Base-by-base conservation (phyloP, 1,284 basidiomycete species). In the Ceratobasidium sp. region DNA sequence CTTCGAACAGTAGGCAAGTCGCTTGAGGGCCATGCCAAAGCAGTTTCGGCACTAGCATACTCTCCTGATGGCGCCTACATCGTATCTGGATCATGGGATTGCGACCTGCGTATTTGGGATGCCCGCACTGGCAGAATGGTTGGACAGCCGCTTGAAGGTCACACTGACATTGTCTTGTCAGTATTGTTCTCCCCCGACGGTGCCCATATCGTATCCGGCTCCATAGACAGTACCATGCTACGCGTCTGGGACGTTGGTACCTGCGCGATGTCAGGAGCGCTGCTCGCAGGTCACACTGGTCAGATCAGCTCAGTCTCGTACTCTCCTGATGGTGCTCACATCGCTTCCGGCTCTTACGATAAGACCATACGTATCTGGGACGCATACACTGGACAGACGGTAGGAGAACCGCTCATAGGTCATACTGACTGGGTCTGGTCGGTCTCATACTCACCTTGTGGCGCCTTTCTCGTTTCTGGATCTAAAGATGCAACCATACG, bases 281-380 rank as follows among this genome's bases (percentile, higher is more conserved):
- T 7, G 46, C 46, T 48, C 46, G 46, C 2, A 48, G 46, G 46
- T 9, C 46, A 48, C 46, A 48, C 46, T 2, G 3, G 9, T 17
- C 1, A 2, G 17, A 48, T 48, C 46, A 12, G 3, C 1, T 48
- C 46, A 48, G 46, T 48, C 7, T 48, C 46, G 17, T 48, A 48
- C 46, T 48, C 46, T 48, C 46, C 65, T 12, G 46, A 50, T n/a
- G 46, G 65, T 33, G 17, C 9, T 17, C 17, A n/a, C 23, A 52
- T 67, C 52, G 46, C 46, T 0, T 67, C 65, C 1, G 65, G 65
- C 48, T 67, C 65, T 12, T 28, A 23, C 3, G 65, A 67, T 33
- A 20, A 46, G 15, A 67, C 42, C 9, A 23, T 67, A 20, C 42
- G 20, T 17, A 52, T 67, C 44, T 67, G 65, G 65, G 12, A 67